phyloP scores from a whole-genome alignment of 352 stramenopile species.

The Peronospora farinosa region DNA sequence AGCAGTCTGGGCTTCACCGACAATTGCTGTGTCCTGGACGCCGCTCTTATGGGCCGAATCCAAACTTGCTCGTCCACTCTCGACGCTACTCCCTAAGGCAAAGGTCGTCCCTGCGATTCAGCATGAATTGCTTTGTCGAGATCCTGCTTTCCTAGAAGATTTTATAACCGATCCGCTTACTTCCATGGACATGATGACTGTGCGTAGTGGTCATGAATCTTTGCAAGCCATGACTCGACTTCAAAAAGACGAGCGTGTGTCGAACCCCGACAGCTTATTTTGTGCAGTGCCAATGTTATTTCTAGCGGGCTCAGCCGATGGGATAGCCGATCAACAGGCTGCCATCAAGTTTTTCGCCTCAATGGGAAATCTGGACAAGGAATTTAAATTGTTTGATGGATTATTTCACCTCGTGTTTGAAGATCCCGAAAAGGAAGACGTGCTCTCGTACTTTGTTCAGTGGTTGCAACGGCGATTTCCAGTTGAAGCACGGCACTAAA shows the following conservation, averaged over 20 bases:
- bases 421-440: constrained; percentile 43
- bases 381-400: constrained; percentile 51
- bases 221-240: constrained; percentile 31
- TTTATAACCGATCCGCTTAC: constrained; percentile 46
- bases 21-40: constrained; percentile 43
- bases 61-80: constrained; percentile 32
- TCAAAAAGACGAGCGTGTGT: constrained; percentile 25
- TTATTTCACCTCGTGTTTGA: constrained; percentile 54
- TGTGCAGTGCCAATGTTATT: constrained; percentile 28
- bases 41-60: constrained; percentile 36
- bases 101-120: constrained; percentile 49
- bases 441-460: constrained; percentile 25
- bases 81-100: constrained; percentile 27
- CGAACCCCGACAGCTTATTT: constrained; percentile 26
- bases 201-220: constrained; percentile 27
- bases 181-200: constrained; percentile 37
- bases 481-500: constrained; percentile 15
- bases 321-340: constrained; percentile 38
- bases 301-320: constrained; percentile 38
- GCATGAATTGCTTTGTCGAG: constrained; percentile 28
- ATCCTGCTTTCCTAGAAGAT: constrained; percentile 35
- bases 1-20: constrained; percentile 45
- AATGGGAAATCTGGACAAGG: constrained; percentile 47
- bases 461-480: constrained; percentile 28
- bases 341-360: constrained; percentile 44